These are phyloP conservation scores for Inonotus hispidus DNA, from an alignment of 1,284 basidiomycete genomes.

Conservation along the genomic window DNA sequence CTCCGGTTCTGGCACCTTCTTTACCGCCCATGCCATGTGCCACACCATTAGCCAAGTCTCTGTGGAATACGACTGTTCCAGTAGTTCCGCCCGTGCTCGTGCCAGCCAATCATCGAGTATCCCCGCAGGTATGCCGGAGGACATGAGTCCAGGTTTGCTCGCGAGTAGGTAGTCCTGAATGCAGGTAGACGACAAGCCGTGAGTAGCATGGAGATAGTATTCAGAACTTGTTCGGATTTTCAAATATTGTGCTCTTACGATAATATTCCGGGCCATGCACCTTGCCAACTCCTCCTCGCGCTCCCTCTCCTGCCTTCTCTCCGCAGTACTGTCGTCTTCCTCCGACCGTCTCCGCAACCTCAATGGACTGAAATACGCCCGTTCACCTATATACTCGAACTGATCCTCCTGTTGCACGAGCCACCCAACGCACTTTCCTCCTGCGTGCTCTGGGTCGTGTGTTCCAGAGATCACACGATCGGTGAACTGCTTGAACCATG, in stretches of 20 bases:
- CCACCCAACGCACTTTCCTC: background rate
- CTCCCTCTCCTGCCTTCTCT: background rate
- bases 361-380: conserved; percentile 13
- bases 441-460: conserved; percentile 3
- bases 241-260: background rate
- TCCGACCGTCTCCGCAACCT: background rate
- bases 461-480: background rate
- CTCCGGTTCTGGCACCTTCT: background rate
- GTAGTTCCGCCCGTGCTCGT: conserved; percentile 4
- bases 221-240: no score
- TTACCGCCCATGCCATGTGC: conserved; percentile 13
- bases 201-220: background rate
- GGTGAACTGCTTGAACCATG: conserved; percentile 7
- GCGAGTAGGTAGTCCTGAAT: conserved; percentile 9
- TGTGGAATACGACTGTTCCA: background rate
- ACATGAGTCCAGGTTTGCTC: conserved; percentile 5
- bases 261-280: conserved; percentile 8
- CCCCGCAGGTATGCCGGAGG: conserved; percentile 3
- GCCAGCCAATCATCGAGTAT: conserved; percentile 10
- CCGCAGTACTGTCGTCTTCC: background rate
- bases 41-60: conserved; percentile 5
- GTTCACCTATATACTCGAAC: background rate
- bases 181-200: background rate
- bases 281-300: conserved; percentile 2
- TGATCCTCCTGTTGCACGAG: background rate